Evolutionary conservation across 331 rosid genomes (phyloP).

Genomic region (Quercus tomentella): DNA sequence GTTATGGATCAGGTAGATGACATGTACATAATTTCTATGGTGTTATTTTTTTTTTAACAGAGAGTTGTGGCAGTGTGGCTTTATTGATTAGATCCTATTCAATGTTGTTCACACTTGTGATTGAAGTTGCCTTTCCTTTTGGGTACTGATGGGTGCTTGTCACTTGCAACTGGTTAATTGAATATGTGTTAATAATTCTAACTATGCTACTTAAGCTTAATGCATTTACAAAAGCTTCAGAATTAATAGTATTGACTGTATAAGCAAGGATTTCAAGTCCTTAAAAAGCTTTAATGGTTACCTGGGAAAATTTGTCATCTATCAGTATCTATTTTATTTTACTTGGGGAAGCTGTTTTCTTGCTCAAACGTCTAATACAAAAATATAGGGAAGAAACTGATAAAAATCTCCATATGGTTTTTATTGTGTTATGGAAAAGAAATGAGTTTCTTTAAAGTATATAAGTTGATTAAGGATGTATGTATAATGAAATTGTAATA

Average conservation of each 20-base stretch:
- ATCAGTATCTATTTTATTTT: neutral
- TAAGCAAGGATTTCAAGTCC: neutral
- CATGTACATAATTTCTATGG: neutral
- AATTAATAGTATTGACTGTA: neutral
- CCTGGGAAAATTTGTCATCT: neutral
- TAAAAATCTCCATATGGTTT: no score
- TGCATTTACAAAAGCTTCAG: neutral
- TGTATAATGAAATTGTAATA: no score
- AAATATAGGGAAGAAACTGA: no score
- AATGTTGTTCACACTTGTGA: neutral
- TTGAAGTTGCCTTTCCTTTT: neutral
- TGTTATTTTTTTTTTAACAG: neutral
- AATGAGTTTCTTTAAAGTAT: no score
- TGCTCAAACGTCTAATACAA: no score
- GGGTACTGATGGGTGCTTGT: neutral
- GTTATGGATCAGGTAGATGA: constrained; percentile 93
- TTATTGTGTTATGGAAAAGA: no score
- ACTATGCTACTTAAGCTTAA: neutral
- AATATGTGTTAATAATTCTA: neutral
- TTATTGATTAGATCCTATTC: neutral
- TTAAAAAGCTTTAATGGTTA: neutral
- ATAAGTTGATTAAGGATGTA: no score
- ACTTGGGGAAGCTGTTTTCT: no score
- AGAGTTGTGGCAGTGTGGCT: neutral
- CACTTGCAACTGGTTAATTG: neutral